A percentile compares a stretch with the other conserved stretches of the same genome.
Evolutionary conservation across 495 filamentous ascomycete genomes (phyloP).

Genomic region (Rhypophila decipiens): DNA sequence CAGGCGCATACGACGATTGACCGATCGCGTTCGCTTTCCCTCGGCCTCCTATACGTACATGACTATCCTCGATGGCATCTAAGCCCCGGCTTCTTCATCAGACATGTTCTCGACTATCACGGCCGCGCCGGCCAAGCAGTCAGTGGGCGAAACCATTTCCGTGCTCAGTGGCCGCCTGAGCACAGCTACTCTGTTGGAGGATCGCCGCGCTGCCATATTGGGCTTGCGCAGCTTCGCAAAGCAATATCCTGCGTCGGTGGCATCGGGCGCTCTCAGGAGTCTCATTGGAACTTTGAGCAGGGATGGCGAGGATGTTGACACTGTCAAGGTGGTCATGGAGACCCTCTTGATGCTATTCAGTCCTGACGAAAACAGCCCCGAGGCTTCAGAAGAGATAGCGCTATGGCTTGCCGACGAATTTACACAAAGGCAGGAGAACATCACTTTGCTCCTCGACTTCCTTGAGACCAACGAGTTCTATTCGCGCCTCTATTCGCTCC

Average conservation of each 20-base stretch:
- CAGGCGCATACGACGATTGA: too few species aligned
- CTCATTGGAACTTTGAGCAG: conserved; percentile 78
- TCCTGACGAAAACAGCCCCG: conserved; percentile 57
- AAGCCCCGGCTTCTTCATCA: conserved; percentile 4
- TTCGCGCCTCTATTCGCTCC: conserved; percentile 84
- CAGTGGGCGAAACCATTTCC: conserved; percentile 86
- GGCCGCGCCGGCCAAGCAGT: conserved; percentile 91
- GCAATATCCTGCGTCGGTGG: conserved; percentile 92
- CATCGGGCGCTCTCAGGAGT: conserved; percentile 78
- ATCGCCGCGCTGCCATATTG: conserved; percentile 85
- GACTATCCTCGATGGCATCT: conserved; percentile 17
- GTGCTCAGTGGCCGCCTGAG: conserved; percentile 79
- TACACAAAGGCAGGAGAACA: conserved; percentile 97
- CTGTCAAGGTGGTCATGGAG: conserved; percentile 87
- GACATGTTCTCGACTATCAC: conserved; percentile 79
- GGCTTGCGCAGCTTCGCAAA: conserved; percentile 94
- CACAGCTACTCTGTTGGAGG: conserved; percentile 84
- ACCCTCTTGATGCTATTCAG: conserved; percentile 88
- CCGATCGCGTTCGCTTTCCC: not conserved
- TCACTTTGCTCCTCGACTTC: conserved; percentile 82
- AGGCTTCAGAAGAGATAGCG: conserved; percentile 94
- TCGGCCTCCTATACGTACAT: not conserved
- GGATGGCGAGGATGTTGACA: conserved; percentile 94
- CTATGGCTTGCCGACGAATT: conserved; percentile 98
- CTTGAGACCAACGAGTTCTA: conserved; percentile 87